A percentile compares a stretch with the other conserved stretches of the same genome.
These are phyloP conservation scores for Glomus cerebriforme DNA, from an alignment of 192 early-diverging fungal species.

Conservation along the genomic window DNA sequence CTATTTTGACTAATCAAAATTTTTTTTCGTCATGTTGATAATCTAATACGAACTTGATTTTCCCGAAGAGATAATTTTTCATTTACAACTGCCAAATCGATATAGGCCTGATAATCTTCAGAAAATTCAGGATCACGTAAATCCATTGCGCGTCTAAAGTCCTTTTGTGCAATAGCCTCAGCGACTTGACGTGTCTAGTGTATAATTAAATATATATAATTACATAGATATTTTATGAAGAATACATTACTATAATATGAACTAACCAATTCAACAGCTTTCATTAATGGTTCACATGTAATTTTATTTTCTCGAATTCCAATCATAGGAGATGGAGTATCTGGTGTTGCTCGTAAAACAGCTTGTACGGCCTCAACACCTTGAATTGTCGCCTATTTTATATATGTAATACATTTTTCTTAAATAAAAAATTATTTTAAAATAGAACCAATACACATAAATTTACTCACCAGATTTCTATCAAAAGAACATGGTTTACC, in stretches of 20 bases:
- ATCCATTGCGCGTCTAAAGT: constrained; percentile 89
- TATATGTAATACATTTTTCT: too few species aligned
- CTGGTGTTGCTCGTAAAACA: constrained; percentile 79
- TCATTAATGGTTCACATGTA: constrained; percentile 82
- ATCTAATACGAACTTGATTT: constrained; percentile 29
- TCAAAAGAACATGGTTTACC: constrained; percentile 89
- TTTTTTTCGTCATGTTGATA: neutral
- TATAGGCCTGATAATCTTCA: constrained; percentile 62
- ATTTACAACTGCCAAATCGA: constrained; percentile 56
- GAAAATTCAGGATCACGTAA: constrained; percentile 86
- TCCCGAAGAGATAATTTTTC: constrained; percentile 36
- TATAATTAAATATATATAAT: too few species aligned
- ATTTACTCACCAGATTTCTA: constrained; percentile 68
- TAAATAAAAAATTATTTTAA: too few species aligned
- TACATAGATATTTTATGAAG: too few species aligned
- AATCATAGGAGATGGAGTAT: constrained; percentile 90
- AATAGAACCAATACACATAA: neutral
- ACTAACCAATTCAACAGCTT: constrained; percentile 82
- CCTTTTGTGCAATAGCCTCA: constrained; percentile 75
- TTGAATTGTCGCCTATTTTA: constrained; percentile 80
- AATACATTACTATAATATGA: neutral
- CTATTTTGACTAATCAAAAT: neutral
- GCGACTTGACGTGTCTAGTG: constrained; percentile 81
- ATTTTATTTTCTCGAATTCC: constrained; percentile 91
- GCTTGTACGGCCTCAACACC: constrained; percentile 94